Evolutionary conservation across 2,329 filamentous ascomycete species (phyloP), one percentile per base, ranked within the genome.

Genomic region (Fusarium miscanthi): DNA sequence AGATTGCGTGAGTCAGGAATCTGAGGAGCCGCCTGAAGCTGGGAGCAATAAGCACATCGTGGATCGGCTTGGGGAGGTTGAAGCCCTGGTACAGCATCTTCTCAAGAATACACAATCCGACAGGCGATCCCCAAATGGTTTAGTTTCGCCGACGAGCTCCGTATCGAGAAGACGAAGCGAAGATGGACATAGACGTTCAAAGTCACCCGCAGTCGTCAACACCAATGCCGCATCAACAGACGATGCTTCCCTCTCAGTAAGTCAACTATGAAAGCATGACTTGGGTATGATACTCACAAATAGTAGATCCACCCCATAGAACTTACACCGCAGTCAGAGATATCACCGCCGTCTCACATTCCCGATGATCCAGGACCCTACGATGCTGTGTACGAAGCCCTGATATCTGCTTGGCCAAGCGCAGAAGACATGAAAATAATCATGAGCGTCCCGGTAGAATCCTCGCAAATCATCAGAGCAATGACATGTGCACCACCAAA

Each of bases 1-100:
- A 1, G 69, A 72, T 42, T 88, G 87, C 61, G 73, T 87, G 35
- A 82, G 85, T 66, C 87, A 89, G 68, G 85, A 87, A 30, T 79
- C 80, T 4, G 82, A 85, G 25, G 75, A 80, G 8, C 66, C 72
- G 3, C 52, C 63, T 33, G 46, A 70, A 6, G 12, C 57, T 14
- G 70, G 60, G 19, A 71, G 65, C 33, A 74, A 61, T 43, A 63
- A 70, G 33, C 63, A 70, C 58, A 48, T 77, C 5, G 68, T 76
- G 17, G 79, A 82, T 42, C 77, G 80, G n/a, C 63, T 82, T 16
- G 74, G 76, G 5, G 78, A 81, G 9, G 77, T 84, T 27, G 84
- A 85, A 51, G 77, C 76, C 0, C 54, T 83, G 10, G 74, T 83
- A 6, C 78, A 78, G 6, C 74, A 80, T 37, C 51, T 83, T 14